Percentiles rank a stretch among this genome's conserved stretches.
Evolutionary conservation across 257 asterid species (phyloP).

Genomic region (Eucommia ulmoides): DNA sequence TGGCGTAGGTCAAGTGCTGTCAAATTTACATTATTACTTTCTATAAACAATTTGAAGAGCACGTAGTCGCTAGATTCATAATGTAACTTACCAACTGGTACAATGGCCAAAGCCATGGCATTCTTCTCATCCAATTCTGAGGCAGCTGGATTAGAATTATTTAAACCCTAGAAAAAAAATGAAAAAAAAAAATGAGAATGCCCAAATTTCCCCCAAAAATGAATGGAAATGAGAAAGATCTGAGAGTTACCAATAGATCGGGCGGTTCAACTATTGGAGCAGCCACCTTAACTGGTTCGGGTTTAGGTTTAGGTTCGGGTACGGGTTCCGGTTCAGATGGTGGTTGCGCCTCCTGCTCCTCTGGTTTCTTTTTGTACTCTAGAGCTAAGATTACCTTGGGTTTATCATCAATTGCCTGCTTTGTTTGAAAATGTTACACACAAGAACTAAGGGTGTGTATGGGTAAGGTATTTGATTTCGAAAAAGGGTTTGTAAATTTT

Average conservation of each 20-base stretch:
- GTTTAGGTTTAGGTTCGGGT: slow-evolving; percentile 25
- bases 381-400: slow-evolving; percentile 64
- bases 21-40: too few species aligned
- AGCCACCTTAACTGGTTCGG: slow-evolving; percentile 50
- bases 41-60: too few species aligned
- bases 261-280: slow-evolving; percentile 42
- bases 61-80: too few species aligned
- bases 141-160: slow-evolving; percentile 66
- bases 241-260: slow-evolving; percentile 56
- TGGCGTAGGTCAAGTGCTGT: too few species aligned
- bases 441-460: neutral
- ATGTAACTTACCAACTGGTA: slow-evolving; percentile 69
- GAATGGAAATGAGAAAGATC: neutral
- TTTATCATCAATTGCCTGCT: slow-evolving; percentile 44
- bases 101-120: slow-evolving; percentile 86
- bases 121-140: slow-evolving; percentile 77
- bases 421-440: neutral
- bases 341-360: slow-evolving; percentile 41
- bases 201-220: neutral
- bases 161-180: slow-evolving; percentile 40
- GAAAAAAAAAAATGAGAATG: slow-evolving; percentile 5
- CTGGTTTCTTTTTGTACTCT: slow-evolving; percentile 60
- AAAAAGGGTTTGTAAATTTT: neutral
- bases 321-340: slow-evolving; percentile 41
- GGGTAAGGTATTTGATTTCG: neutral